Evolutionary conservation across 169 alveolate species (phyloP).

Genomic region (Ichthyophthirius multifiliis): DNA sequence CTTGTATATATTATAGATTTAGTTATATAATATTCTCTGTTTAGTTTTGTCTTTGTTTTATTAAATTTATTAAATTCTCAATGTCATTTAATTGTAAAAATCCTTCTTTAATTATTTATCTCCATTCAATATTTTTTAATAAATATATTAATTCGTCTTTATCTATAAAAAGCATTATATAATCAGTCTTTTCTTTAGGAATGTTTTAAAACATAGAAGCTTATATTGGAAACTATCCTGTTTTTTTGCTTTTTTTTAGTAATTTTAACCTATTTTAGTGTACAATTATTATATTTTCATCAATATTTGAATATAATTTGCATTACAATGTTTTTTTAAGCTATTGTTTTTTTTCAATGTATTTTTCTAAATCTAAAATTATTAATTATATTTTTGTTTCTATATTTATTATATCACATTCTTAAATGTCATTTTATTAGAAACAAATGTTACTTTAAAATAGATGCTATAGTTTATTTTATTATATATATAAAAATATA

Average conservation of each 20-base stretch:
- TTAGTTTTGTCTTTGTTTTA: background rate
- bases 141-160: background rate
- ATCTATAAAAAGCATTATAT: background rate
- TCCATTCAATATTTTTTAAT: background rate
- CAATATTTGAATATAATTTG: background rate
- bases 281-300: background rate
- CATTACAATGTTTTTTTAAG: background rate
- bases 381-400: too few relatives aligned
- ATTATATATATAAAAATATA: too few relatives aligned
- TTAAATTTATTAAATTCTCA: background rate
- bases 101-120: background rate
- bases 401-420: background rate
- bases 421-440: background rate
- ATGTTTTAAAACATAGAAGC: background rate
- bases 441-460: too few relatives aligned
- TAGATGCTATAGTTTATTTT: too few relatives aligned
- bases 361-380: background rate
- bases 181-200: background rate
- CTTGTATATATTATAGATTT: background rate
- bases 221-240: background rate
- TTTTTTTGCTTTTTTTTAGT: background rate
- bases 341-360: background rate
- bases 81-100: background rate
- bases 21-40: too few relatives aligned
- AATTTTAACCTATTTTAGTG: background rate